Percentiles rank a stretch among this genome's conserved stretches.
Evolutionary conservation across 148 eudicot species (phyloP).

Genomic region (Cornus florida): DNA sequence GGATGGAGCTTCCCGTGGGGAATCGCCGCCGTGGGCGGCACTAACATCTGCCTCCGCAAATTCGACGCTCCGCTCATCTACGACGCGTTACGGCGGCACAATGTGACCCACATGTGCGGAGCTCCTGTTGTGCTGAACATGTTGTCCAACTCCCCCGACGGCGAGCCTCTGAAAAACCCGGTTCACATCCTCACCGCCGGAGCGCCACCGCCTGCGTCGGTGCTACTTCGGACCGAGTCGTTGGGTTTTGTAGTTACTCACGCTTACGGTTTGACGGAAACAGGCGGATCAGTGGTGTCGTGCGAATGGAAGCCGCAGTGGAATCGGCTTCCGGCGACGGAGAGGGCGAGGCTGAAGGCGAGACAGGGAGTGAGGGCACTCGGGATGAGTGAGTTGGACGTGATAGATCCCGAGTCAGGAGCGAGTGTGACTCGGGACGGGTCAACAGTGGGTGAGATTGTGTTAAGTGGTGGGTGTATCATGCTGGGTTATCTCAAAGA

Average conservation of each 20-base stretch:
- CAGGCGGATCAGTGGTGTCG: constrained; percentile 35
- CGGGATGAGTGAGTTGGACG: constrained; percentile 55
- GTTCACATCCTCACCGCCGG: constrained; percentile 43
- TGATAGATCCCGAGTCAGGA: constrained; percentile 47
- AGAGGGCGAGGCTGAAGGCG: constrained; percentile 38
- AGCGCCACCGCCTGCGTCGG: constrained; percentile 44
- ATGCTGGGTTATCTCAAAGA: constrained; percentile 71
- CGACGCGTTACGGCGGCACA: constrained; percentile 24
- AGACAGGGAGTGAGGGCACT: too few relatives aligned
- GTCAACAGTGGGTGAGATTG: constrained; percentile 47
- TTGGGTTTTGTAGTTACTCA: constrained; percentile 42
- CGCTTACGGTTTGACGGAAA: constrained; percentile 44
- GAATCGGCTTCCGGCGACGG: constrained; percentile 28
- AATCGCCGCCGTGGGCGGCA: constrained; percentile 60
- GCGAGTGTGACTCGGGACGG: constrained; percentile 48
- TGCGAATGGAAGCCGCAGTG: constrained; percentile 45
- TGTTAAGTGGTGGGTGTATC: constrained; percentile 44
- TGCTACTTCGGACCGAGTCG: constrained; percentile 30
- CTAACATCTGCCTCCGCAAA: constrained; percentile 51
- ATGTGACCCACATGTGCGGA: constrained; percentile 74
- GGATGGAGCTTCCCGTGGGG: constrained; percentile 69
- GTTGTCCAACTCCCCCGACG: constrained; percentile 30
- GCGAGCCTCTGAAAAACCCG: constrained; percentile 10
- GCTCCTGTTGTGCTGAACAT: constrained; percentile 69
- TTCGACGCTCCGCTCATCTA: constrained; percentile 39